Conservation (phyloP, 495 filamentous ascomycete species). For the Hypomontagnella submonticulosa region DNA sequence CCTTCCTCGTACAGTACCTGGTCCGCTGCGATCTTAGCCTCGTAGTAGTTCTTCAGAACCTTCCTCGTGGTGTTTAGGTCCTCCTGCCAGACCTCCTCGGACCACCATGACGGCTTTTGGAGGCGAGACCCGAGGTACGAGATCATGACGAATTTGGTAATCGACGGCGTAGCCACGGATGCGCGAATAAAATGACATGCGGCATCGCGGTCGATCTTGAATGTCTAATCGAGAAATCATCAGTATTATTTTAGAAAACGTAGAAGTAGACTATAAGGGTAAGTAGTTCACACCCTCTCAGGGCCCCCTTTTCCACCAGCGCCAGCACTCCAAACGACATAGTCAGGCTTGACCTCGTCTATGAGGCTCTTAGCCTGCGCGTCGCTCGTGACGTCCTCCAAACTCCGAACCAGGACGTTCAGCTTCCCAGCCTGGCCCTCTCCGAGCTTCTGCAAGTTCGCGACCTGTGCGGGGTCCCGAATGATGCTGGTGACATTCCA, state of each 20-base stretch:
- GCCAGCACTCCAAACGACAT: constrained; percentile 83
- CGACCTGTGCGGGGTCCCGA: constrained; percentile 73
- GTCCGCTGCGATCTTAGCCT: constrained; percentile 81
- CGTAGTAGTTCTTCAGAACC: constrained; percentile 70
- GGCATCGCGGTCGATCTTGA: constrained; percentile 71
- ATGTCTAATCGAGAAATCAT: constrained; percentile 47
- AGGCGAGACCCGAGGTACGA: constrained; percentile 73
- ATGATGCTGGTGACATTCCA: constrained; percentile 84
- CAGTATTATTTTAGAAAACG: constrained; percentile 48
- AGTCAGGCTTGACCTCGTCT: constrained; percentile 69
- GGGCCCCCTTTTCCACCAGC: constrained; percentile 81
- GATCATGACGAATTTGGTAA: constrained; percentile 80
- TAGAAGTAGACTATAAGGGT: constrained; percentile 51
- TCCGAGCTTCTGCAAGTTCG: constrained; percentile 68
- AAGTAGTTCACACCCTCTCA: constrained; percentile 52
- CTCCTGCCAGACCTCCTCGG: constrained; percentile 65
- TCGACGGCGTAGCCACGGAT: constrained; percentile 63
- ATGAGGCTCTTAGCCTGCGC: constrained; percentile 70
- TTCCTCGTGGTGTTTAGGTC: constrained; percentile 63
- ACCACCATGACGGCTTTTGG: constrained; percentile 72
- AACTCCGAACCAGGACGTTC: constrained; percentile 70
- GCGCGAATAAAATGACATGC: constrained; percentile 77
- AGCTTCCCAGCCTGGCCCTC: constrained; percentile 62
- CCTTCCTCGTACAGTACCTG: constrained; percentile 71
- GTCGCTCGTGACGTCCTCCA: constrained; percentile 74